Evolutionary conservation across 2,329 filamentous ascomycete species (phyloP), one percentile per base, ranked within the genome.

Genomic region (Colletotrichum liaoningense): DNA sequence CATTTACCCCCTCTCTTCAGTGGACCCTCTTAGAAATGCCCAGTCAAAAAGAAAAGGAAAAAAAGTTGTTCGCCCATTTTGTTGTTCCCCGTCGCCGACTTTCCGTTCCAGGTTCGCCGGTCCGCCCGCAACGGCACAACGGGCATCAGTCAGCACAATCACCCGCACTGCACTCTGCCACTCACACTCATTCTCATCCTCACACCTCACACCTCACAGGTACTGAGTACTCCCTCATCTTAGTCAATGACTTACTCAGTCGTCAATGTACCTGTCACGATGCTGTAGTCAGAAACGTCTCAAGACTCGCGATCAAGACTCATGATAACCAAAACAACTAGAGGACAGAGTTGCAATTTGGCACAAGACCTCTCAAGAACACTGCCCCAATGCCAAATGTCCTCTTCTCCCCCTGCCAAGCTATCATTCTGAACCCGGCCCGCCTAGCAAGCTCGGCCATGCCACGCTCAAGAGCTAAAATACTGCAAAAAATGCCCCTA

Each of bases 351-450:
- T 49, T n/a, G 19, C 42, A 49, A 49, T 11, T 35, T 35, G 33
- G 33, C 33, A 35, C 8, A 35, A 35, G 33, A 22, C 7, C 22
- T 24, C n/a, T 33, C 24, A 42, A 38, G 28, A 55, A 59, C 66
- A 69, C 59, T 46, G 70, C 66, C 67, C 46, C 59, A 64, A 38
- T 52, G 35, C 49, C 49, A 38, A 62, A 28, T 28, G 22, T 38
- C 42, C 22, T 38, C 35, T 38, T 11, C 12, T 11, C 12, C 60
- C 55, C 71, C 56, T 70, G 67, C 71, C 71, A 66, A 73, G 38
- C 60, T 46, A 19, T 52, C 33, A 42, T 59, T 49, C 16, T 49
- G 28, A 8, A 14, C 52, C 26, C 16, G 7, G 1, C 30, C 22
- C 1, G 1, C 30, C 7, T 24, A 12, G 14, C 11, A 4, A n/a